Conservation (phyloP, 805 yeast species). For the Yarrowia deformans region DNA sequence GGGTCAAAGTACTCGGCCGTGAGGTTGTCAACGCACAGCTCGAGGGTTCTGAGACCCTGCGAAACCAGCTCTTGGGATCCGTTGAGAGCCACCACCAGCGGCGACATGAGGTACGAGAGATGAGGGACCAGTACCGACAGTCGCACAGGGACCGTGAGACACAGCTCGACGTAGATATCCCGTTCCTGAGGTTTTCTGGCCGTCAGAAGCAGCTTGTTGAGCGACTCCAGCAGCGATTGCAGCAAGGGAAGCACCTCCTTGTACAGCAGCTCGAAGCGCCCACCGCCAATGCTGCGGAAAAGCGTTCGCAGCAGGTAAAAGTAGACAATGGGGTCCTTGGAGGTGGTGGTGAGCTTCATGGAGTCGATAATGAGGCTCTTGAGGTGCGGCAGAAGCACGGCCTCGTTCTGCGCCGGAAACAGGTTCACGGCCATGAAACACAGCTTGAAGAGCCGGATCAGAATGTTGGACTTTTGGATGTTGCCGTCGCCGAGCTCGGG, state of each 20-base stretch:
- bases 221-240: conserved; percentile 83
- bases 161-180: conserved; percentile 92
- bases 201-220: conserved; percentile 80
- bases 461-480: conserved; percentile 74
- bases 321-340: conserved; percentile 90
- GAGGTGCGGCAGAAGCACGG: conserved; percentile 86
- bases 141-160: conserved; percentile 95
- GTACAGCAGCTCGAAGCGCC: conserved; percentile 90
- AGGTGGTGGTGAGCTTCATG: conserved; percentile 76
- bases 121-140: conserved; percentile 94
- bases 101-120: conserved; percentile 84
- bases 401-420: conserved; percentile 84
- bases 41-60: conserved; percentile 94
- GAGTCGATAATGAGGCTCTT: conserved; percentile 83
- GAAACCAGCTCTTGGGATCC: conserved; percentile 90
- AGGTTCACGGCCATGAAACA: conserved; percentile 96
- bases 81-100: conserved; percentile 87
- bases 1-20: conserved; percentile 98
- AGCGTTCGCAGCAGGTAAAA: conserved; percentile 86
- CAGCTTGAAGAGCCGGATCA: conserved; percentile 85
- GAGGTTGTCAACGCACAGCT: conserved; percentile 91
- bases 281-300: conserved; percentile 96
- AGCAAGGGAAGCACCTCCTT: conserved; percentile 91
- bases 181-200: conserved; percentile 90
- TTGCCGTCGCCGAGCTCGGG: conserved; percentile 83